Evolutionary conservation across 345 rosid species (phyloP).

Genomic region (Dimocarpus longan): DNA sequence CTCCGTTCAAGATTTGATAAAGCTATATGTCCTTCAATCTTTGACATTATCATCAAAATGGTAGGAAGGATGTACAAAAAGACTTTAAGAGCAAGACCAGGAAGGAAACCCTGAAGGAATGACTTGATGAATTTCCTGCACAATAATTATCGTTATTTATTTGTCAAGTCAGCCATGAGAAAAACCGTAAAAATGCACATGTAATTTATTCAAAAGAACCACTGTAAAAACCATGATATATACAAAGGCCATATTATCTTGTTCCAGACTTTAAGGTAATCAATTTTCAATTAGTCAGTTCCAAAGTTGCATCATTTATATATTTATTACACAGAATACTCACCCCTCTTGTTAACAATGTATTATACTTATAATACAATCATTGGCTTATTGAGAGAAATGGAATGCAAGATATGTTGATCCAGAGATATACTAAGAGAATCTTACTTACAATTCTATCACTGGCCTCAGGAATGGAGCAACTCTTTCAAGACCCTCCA

Average conservation of each 20-base stretch:
- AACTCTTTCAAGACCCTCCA: constrained; percentile 85
- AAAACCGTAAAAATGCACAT: background rate
- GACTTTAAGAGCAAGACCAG: constrained; percentile 90
- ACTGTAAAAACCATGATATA: background rate
- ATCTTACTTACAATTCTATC: constrained; percentile 74
- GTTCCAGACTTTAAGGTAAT: background rate
- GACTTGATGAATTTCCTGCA: constrained; percentile 91
- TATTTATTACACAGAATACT: background rate
- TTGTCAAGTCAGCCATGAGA: background rate
- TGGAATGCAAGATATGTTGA: background rate
- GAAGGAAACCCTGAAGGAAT: constrained; percentile 95
- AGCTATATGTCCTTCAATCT: constrained; percentile 90
- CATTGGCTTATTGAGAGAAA: background rate
- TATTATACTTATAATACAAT: background rate
- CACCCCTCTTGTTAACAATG: background rate
- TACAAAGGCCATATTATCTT: background rate
- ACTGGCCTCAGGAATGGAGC: constrained; percentile 98
- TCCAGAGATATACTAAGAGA: background rate
- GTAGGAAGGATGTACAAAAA: constrained; percentile 77
- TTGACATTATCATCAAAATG: constrained; percentile 84
- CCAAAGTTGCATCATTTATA: background rate
- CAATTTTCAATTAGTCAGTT: background rate
- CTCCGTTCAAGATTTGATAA: constrained; percentile 76
- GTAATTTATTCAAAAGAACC: background rate
- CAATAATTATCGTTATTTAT: background rate